These are phyloP conservation scores for Lathyrus sativus DNA, from an alignment of 306 rosid genomes.

Conservation along the genomic window DNA sequence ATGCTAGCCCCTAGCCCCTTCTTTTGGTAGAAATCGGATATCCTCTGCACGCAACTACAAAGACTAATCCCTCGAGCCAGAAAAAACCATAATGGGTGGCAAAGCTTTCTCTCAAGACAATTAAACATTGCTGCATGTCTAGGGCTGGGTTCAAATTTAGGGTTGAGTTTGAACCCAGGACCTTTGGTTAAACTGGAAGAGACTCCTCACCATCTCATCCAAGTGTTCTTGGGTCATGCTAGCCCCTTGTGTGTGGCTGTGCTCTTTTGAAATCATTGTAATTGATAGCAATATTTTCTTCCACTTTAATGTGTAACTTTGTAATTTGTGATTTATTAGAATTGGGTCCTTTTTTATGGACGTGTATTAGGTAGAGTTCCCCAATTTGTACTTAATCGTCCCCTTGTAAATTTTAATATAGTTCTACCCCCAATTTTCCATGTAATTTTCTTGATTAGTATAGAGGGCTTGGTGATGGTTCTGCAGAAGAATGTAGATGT, in stretches of 20 bases:
- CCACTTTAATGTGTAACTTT: constrained; percentile 53
- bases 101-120: too few relatives aligned
- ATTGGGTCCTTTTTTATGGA: constrained; percentile 36
- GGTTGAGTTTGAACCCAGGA: too few relatives aligned
- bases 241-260: constrained; percentile 42
- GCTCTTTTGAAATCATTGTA: constrained; percentile 45
- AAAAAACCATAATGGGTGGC: too few relatives aligned
- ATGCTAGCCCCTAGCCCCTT: constrained; percentile 61
- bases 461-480: constrained; percentile 55
- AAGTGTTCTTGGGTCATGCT: constrained; percentile 45
- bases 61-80: too few relatives aligned
- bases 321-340: constrained; percentile 35
- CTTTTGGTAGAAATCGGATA: too few relatives aligned
- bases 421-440: constrained; percentile 60
- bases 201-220: too few relatives aligned
- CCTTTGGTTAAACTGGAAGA: too few relatives aligned
- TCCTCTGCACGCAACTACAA: too few relatives aligned
- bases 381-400: constrained; percentile 48
- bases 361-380: constrained; percentile 54
- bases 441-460: constrained; percentile 46
- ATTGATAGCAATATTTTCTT: constrained; percentile 51
- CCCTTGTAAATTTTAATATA: constrained; percentile 73
- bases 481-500: constrained; percentile 87
- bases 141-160: too few relatives aligned
- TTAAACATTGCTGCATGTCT: too few relatives aligned